A percentile compares a stretch with the other conserved stretches of the same genome.
Evolutionary conservation across 176 grass and related monocot genomes (phyloP).

Genomic region (Saccharum officinarum): DNA sequence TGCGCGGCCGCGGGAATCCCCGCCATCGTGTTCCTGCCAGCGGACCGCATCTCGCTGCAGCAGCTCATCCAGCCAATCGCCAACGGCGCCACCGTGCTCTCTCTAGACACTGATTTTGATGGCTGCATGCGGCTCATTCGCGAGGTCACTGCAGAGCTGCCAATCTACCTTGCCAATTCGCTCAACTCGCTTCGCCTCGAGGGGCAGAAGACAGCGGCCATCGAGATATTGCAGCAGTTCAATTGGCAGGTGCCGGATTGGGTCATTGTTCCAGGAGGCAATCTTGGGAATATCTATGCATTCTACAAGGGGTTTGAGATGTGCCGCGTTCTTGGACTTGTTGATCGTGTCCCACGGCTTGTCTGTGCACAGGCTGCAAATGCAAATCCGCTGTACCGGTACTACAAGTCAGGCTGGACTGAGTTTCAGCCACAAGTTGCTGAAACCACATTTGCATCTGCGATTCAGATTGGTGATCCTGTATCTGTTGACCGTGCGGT

Average conservation of each 20-base stretch:
- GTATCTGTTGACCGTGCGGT: slow-evolving; percentile 73
- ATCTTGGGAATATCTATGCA: slow-evolving; percentile 82
- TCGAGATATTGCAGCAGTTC: slow-evolving; percentile 78
- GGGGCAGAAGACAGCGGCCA: slow-evolving; percentile 75
- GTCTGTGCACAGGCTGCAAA: slow-evolving; percentile 73
- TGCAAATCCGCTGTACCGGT: slow-evolving; percentile 62
- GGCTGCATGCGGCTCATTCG: slow-evolving; percentile 73
- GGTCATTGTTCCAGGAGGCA: slow-evolving; percentile 70
- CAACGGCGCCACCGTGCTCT: slow-evolving; percentile 71
- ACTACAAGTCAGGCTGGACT: slow-evolving; percentile 65
- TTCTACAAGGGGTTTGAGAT: slow-evolving; percentile 85
- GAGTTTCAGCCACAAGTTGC: slow-evolving; percentile 60
- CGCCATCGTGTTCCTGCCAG: slow-evolving; percentile 68
- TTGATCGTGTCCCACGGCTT: slow-evolving; percentile 57
- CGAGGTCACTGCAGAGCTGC: slow-evolving; percentile 69
- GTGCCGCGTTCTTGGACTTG: slow-evolving; percentile 63
- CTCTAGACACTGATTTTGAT: slow-evolving; percentile 68
- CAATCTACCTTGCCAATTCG: slow-evolving; percentile 76
- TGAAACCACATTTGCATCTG: slow-evolving; percentile 69
- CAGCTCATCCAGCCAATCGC: slow-evolving; percentile 83
- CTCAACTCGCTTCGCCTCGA: slow-evolving; percentile 75
- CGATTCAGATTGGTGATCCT: slow-evolving; percentile 77
- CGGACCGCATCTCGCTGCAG: slow-evolving; percentile 69
- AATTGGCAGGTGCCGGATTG: slow-evolving; percentile 80
- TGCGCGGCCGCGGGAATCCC: slow-evolving; percentile 65